phyloP scores from a whole-genome alignment of 139 green algal species.

The Volvox reticuliferus region DNA sequence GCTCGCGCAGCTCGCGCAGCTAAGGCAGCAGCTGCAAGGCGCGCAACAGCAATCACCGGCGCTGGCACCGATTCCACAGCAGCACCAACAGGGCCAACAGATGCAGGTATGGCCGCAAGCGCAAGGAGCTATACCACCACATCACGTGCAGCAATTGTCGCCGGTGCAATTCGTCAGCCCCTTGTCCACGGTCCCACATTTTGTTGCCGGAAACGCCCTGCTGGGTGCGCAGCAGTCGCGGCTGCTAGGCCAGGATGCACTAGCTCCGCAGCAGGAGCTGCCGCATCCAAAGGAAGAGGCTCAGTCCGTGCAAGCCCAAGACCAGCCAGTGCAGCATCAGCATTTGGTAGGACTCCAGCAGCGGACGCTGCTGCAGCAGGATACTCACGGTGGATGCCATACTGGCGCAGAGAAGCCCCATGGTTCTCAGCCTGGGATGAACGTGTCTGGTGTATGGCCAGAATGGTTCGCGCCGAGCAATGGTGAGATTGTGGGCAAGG shows the following conservation, averaged over 20 bases:
- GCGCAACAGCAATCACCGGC: background rate
- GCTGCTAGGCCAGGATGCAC: background rate
- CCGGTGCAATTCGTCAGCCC: background rate
- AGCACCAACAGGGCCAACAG: conserved; percentile 7
- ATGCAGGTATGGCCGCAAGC: background rate
- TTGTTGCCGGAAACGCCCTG: background rate
- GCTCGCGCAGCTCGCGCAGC: background rate
- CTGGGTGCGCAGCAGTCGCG: background rate
- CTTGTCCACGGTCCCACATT: background rate
- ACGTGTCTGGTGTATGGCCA: no score
- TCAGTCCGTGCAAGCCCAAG: background rate
- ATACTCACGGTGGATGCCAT: background rate
- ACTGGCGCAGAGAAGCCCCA: background rate
- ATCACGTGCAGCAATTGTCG: background rate
- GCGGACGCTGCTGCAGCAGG: conserved; percentile 12
- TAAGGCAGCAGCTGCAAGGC: conserved; percentile 16
- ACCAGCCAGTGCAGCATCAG: background rate
- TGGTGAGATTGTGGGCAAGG: no score
- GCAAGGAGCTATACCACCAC: background rate
- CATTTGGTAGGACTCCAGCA: background rate
- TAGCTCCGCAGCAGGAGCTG: background rate
- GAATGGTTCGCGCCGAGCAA: no score
- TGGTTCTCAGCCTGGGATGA: background rate
- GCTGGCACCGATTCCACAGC: conserved; percentile 14
- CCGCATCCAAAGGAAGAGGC: background rate